Evolutionary conservation across 1,139 yeast species (phyloP).

Genomic region (Groenewaldozyma sp.): DNA sequence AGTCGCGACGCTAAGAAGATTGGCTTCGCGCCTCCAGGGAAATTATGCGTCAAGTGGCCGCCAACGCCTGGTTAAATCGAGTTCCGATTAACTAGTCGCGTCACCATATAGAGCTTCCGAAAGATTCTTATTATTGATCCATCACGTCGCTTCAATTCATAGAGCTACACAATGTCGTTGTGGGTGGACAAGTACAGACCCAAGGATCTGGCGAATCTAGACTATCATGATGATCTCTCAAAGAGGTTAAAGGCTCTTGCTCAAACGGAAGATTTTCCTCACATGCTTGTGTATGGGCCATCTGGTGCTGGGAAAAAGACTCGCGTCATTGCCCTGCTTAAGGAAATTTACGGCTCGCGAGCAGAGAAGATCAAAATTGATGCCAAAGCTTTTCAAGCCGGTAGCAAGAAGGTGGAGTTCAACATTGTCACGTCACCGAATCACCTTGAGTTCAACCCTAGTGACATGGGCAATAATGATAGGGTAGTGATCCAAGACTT

Average conservation of each 20-base stretch:
- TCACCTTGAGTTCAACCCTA: constrained; percentile 92
- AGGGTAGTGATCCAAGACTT: constrained; percentile 90
- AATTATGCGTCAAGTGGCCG: too few species aligned
- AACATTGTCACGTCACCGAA: constrained; percentile 84
- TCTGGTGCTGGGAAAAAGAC: constrained; percentile 97
- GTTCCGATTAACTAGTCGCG: too few species aligned
- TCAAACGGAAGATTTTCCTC: constrained; percentile 81
- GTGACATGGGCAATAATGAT: constrained; percentile 94
- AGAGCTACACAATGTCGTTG: constrained; percentile 70
- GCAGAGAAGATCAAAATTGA: constrained; percentile 84
- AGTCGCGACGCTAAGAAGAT: too few species aligned
- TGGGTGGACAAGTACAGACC: constrained; percentile 98
- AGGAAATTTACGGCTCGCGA: constrained; percentile 73
- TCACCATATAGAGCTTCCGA: too few species aligned
- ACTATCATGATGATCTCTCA: constrained; percentile 61
- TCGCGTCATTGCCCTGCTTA: constrained; percentile 70
- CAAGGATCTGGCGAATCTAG: constrained; percentile 48
- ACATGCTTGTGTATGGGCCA: constrained; percentile 85
- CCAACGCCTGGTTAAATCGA: too few species aligned
- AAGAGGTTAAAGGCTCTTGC: constrained; percentile 50
- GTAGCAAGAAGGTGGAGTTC: constrained; percentile 74
- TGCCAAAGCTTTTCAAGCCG: constrained; percentile 69
- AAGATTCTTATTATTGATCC: too few species aligned
- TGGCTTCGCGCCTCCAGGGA: too few species aligned
- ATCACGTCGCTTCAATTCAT: too few species aligned